Evolutionary conservation across 257 asterid species (phyloP), one percentile per base, ranked within the genome.

Genomic region (Solanum sejunctum): DNA sequence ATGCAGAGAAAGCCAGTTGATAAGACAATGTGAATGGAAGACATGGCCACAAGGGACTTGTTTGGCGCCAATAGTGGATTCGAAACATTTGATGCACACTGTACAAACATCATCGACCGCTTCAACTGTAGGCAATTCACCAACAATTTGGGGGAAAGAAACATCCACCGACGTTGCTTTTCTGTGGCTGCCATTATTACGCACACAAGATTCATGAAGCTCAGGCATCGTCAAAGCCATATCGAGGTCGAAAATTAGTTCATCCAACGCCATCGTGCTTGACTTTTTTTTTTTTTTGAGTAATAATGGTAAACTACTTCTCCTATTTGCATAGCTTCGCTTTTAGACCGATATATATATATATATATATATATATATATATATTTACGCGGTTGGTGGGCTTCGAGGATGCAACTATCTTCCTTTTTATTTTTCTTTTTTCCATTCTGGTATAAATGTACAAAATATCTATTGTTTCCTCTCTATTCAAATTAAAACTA

Each of bases 71-170:
- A 17, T 16, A 12, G 58, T 81, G 11, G 85, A 58, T 73, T 83
- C 60, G 80, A 88, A 88, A 5, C 87, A 84, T 47, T 88, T 88
- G 87, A 88, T 87, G 82, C 91, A 88, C 23, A 88, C 88, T 5
- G 89, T 66, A 36, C 91, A 88, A 63, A 23, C 84, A 18, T 52
- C 83, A 8, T 39, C n/a, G 8, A 79, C 85, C 26, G 32, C 17
- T 7, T 43, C 12, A 55, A 88, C 54, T 4, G 57, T 55, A 43
- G 80, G 87, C 32, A 86, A 81, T 61, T 82, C 86, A 28, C 72
- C 23, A 32, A 4, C 66, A 5, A 28, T 81, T 69, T 39, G 83
- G 3, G 80, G 51, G 7, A 83, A 41, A 13, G 83, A 83, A 67
- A 54, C 86, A 7, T 60, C 2, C 58, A 36, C n/a, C 58, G n/a